phyloP scores from a whole-genome alignment of 2,329 filamentous ascomycete species.

The Talaromyces pinophilus region DNA sequence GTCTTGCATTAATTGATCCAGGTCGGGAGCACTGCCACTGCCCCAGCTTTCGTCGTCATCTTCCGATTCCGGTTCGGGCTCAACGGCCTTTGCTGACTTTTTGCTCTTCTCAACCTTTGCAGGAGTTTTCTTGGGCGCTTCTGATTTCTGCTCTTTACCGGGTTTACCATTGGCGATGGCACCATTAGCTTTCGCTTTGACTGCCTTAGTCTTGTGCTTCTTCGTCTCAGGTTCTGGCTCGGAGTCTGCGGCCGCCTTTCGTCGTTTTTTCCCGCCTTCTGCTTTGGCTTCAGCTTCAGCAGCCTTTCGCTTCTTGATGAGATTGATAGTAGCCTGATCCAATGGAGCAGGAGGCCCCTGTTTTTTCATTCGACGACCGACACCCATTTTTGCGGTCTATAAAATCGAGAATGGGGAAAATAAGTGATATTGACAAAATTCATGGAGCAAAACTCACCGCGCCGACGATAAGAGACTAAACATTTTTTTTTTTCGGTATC shows the following conservation, averaged over 20 bases:
- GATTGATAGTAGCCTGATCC: slow-evolving; percentile 66
- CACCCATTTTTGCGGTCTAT: slow-evolving; percentile 66
- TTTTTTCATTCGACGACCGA: slow-evolving; percentile 84
- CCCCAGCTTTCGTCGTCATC: slow-evolving; percentile 36
- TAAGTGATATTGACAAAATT: neutral
- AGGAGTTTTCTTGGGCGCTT: slow-evolving; percentile 34
- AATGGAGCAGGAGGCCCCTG: slow-evolving; percentile 83
- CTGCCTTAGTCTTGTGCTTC: slow-evolving; percentile 35
- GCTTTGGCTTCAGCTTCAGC: slow-evolving; percentile 61
- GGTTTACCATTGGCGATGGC: slow-evolving; percentile 32
- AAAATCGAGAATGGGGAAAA: neutral
- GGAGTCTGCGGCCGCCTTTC: slow-evolving; percentile 40
- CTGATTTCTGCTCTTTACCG: slow-evolving; percentile 36
- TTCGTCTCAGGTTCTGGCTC: slow-evolving; percentile 37
- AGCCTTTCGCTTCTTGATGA: slow-evolving; percentile 78
- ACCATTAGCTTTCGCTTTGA: slow-evolving; percentile 46
- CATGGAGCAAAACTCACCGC: slow-evolving; percentile 1
- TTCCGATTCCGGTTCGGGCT: slow-evolving; percentile 37
- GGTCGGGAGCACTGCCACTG: slow-evolving; percentile 34
- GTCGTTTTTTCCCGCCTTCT: slow-evolving; percentile 66
- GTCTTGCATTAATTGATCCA: slow-evolving; percentile 46
- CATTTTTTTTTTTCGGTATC: slow-evolving; percentile 22
- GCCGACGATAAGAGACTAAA: slow-evolving; percentile 11
- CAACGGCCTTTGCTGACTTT: slow-evolving; percentile 40
- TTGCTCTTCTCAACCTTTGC: slow-evolving; percentile 36